Evolutionary conservation across 352 stramenopile species (phyloP).

Genomic region (Globisporangium echinulatum): DNA sequence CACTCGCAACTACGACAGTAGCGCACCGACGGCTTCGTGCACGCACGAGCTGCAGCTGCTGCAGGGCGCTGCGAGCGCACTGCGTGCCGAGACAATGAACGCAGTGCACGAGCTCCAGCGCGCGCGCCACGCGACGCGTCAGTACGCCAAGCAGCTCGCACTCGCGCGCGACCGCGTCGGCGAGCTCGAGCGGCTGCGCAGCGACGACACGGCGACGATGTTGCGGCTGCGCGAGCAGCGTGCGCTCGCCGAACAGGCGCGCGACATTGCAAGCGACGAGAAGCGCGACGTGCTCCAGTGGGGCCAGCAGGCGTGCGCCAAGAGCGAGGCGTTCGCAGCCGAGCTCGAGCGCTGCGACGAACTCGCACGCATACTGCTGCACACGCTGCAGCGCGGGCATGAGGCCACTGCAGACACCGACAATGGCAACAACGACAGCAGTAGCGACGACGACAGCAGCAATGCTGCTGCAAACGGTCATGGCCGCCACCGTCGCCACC

Average conservation of each 20-base stretch:
- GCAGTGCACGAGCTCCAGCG: slow-evolving; percentile 47
- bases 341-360: slow-evolving; percentile 27
- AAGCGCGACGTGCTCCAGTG: slow-evolving; percentile 58
- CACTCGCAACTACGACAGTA: too few species aligned
- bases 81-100: slow-evolving; percentile 44
- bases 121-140: slow-evolving; percentile 21
- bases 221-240: slow-evolving; percentile 38
- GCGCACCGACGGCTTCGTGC: too few species aligned
- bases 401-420: neutral
- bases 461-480: too few species aligned
- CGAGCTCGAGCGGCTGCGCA: slow-evolving; percentile 37
- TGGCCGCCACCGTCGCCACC: too few species aligned
- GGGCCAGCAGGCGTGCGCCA: slow-evolving; percentile 50
- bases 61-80: slow-evolving; percentile 32
- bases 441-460: neutral
- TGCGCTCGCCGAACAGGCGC: slow-evolving; percentile 41
- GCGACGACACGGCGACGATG: slow-evolving; percentile 27
- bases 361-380: slow-evolving; percentile 16
- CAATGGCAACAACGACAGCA: neutral
- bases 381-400: slow-evolving; percentile 16
- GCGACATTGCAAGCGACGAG: slow-evolving; percentile 54
- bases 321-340: slow-evolving; percentile 33
- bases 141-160: slow-evolving; percentile 31
- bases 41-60: slow-evolving; percentile 39
- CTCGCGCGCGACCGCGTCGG: slow-evolving; percentile 16